phyloP scores from a whole-genome alignment of 345 rosid species.

The Eucalyptus cladocalyx region DNA sequence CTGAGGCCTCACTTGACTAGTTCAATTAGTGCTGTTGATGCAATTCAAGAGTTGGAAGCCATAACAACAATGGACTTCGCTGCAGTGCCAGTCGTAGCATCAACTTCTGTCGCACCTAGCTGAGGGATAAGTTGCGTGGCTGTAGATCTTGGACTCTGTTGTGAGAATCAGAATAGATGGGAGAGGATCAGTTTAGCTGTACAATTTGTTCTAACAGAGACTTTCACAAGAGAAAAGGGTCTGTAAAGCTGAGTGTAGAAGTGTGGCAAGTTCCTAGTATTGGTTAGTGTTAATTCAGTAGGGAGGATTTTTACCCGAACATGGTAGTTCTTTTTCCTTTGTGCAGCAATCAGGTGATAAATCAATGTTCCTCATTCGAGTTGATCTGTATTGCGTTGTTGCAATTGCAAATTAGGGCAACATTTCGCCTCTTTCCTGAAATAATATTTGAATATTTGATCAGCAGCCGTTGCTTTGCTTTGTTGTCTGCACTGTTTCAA shows the following conservation, averaged over 20 bases:
- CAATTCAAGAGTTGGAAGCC: slow-evolving; percentile 55
- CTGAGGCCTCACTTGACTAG: slow-evolving; percentile 30
- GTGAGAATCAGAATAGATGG: neutral
- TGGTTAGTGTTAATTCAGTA: neutral
- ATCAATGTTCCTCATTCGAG: neutral
- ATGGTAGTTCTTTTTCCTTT: neutral
- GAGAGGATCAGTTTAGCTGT: neutral
- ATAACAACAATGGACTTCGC: slow-evolving; percentile 34
- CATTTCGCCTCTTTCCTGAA: neutral
- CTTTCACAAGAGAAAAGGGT: neutral
- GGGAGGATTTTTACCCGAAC: neutral
- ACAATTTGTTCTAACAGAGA: neutral
- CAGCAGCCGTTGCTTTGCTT: neutral
- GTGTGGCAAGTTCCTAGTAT: neutral
- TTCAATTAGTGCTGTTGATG: slow-evolving; percentile 15
- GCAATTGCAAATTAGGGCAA: neutral
- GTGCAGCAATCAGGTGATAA: neutral
- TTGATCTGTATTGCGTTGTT: neutral
- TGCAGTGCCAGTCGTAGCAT: neutral
- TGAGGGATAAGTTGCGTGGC: neutral
- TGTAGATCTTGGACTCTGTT: neutral
- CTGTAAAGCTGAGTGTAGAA: neutral
- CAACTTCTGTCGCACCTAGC: neutral
- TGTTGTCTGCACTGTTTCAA: neutral
- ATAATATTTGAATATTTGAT: neutral